Evolutionary conservation across 192 early-diverging fungal species (phyloP), one percentile per base, ranked within the genome.

Genomic region (Linnemannia schmuckeri): DNA sequence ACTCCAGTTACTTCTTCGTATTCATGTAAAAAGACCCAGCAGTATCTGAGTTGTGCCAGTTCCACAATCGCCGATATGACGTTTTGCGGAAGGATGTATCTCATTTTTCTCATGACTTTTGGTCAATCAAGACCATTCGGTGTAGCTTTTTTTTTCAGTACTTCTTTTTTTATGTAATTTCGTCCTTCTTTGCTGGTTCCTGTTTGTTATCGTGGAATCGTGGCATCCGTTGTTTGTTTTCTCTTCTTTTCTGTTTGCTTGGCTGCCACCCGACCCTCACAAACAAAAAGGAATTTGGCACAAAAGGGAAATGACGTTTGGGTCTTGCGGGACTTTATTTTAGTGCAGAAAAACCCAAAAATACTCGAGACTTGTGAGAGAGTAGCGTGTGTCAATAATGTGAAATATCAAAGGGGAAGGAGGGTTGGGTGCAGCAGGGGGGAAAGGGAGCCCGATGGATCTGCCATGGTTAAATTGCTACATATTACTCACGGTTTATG

Each of bases 261-360:
- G 18, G 4, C 30, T 73, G 18, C 41, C 24, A 41, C 38, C 70
- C 70, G 18, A 38, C 38, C 0, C 1, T 70, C 69, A 37, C 38
- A 8, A 70, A 6, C 20, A 24, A 70, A 70, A 70, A 70, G 30
- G 69, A 57, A 57, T 66, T 27, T 66, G n/a, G 61, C 61, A 66
- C 41, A 72, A 17, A 27, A 22, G 30, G 70, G 37, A 72, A 40
- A 72, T 72, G 70, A 72, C 70, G 70, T 72, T 41, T 38, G 10
- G 46, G 74, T 75, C 49, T 75, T 35, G 74, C 76, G 76, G 76
- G 42, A 13, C 61, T 49, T 75, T 68, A 75, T 75, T 79, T 80
- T 80, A 80, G 72, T 80, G 52, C 61, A 66, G 61, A n/a, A 46
- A 20, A 71, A 54, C 38, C 70, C 69, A 79, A 79, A 79, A 70